Percentiles rank a stretch among this genome's conserved stretches.
Evolutionary conservation across 768 basidiomycete species (phyloP).

Genomic region (Bullera alba): DNA sequence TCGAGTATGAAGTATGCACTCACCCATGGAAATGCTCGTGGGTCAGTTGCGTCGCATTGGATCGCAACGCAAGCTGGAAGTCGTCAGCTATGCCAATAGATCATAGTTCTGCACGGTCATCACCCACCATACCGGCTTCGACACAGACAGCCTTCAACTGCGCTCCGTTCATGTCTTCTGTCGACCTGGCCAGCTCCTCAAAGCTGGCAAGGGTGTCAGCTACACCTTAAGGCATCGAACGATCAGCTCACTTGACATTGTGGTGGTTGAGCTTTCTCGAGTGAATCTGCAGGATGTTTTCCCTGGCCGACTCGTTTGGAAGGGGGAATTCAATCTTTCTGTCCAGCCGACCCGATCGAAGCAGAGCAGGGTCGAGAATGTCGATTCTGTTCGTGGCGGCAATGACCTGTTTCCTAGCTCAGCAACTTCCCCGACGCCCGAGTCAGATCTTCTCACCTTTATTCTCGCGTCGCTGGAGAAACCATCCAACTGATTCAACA

Average conservation of each 20-base stretch:
- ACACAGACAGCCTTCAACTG: constrained; percentile 91
- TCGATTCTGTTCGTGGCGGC: constrained; percentile 98
- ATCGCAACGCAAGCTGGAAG: constrained; percentile 54
- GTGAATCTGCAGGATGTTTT: constrained; percentile 92
- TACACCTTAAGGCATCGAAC: background rate
- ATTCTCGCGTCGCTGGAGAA: constrained; percentile 96
- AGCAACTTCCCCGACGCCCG: background rate
- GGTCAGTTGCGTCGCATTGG: constrained; percentile 76
- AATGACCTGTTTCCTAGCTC: constrained; percentile 64
- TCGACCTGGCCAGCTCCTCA: constrained; percentile 90
- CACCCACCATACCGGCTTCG: constrained; percentile 97
- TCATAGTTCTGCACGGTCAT: background rate
- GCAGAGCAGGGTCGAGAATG: constrained; percentile 94
- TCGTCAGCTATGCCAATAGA: background rate
- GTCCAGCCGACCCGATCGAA: constrained; percentile 94
- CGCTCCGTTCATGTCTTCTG: constrained; percentile 87
- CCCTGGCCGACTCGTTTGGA: constrained; percentile 92
- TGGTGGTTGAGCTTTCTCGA: constrained; percentile 87
- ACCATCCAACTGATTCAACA: constrained; percentile 95
- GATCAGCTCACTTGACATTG: constrained; percentile 62
- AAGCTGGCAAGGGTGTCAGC: constrained; percentile 50
- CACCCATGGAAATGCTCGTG: constrained; percentile 90
- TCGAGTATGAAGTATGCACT: background rate
- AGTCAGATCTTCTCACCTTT: constrained; percentile 62
- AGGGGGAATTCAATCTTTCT: constrained; percentile 98